Conservation (phyloP, 345 rosid species). For the Clausena lansium region DNA sequence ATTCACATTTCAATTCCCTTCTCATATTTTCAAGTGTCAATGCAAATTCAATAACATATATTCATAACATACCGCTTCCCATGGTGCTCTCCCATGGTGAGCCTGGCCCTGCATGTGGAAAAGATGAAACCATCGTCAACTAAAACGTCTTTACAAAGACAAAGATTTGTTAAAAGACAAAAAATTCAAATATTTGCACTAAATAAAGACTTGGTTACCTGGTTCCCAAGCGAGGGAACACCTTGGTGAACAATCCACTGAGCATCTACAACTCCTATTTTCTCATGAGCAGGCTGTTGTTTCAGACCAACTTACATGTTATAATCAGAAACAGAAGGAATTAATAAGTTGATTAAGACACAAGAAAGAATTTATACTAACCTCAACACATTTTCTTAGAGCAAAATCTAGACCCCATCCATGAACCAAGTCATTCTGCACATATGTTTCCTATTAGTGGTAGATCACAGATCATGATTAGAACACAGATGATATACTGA, state of each 20-base stretch:
- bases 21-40: not conserved
- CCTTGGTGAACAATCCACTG: constrained; percentile 62
- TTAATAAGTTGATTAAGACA: not conserved
- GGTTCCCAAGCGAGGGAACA: constrained; percentile 60
- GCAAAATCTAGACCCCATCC: constrained; percentile 73
- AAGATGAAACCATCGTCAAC: constrained; percentile 5
- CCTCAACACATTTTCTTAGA: constrained; percentile 56
- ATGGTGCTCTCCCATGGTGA: constrained; percentile 45
- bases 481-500: not conserved
- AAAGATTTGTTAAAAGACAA: not conserved
- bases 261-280: constrained; percentile 61
- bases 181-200: too few relatives aligned
- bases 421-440: constrained; percentile 66
- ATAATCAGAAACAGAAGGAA: not conserved
- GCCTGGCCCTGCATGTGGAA: constrained; percentile 40
- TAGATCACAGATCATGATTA: not conserved
- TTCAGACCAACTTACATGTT: not conserved
- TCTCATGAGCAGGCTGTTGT: constrained; percentile 63
- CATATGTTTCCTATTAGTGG: not conserved
- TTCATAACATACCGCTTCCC: constrained; percentile 62
- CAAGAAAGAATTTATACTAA: constrained; percentile 15
- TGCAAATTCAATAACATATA: not conserved
- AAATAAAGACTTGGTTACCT: constrained; percentile 25
- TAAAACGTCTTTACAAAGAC: not conserved
- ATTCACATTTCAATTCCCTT: not conserved